Conservation (phyloP, 164 flowering plant species). For the Cinnamomum chago region DNA sequence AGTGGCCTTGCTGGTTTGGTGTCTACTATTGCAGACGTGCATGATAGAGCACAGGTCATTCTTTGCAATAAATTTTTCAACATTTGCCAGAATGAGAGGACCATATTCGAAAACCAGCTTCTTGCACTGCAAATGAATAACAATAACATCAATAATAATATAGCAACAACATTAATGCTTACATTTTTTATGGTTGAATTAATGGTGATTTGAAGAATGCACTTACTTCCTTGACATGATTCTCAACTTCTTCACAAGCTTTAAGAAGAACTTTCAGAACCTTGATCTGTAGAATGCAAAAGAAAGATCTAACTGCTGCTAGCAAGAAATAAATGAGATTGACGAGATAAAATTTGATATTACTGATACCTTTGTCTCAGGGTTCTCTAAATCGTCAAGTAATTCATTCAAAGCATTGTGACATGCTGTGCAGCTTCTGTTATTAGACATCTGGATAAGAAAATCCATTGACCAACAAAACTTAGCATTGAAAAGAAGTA, state of each 20-base stretch:
- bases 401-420: constrained; percentile 11
- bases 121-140: constrained; percentile 20
- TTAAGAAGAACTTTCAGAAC: constrained; percentile 13
- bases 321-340: not conserved
- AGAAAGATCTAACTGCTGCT: not conserved
- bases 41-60: constrained; percentile 18
- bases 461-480: not conserved
- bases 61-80: constrained; percentile 12
- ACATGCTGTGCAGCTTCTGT: constrained; percentile 15
- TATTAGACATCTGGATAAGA: constrained; percentile 10
- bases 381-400: constrained; percentile 12
- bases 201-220: not conserved
- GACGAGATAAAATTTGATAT: not conserved
- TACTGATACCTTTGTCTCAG: constrained; percentile 15
- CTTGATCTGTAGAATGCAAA: constrained; percentile 13
- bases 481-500: too few relatives aligned
- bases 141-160: not conserved
- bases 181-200: too few relatives aligned
- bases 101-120: constrained; percentile 21
- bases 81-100: constrained; percentile 17
- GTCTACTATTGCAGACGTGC: constrained; percentile 13
- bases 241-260: constrained; percentile 17
- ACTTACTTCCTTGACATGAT: constrained; percentile 18
- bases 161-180: not conserved
- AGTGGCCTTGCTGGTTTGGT: not conserved